Conservation (phyloP, 2,329 filamentous ascomycete genomes). For the Helminthosporium solani region DNA sequence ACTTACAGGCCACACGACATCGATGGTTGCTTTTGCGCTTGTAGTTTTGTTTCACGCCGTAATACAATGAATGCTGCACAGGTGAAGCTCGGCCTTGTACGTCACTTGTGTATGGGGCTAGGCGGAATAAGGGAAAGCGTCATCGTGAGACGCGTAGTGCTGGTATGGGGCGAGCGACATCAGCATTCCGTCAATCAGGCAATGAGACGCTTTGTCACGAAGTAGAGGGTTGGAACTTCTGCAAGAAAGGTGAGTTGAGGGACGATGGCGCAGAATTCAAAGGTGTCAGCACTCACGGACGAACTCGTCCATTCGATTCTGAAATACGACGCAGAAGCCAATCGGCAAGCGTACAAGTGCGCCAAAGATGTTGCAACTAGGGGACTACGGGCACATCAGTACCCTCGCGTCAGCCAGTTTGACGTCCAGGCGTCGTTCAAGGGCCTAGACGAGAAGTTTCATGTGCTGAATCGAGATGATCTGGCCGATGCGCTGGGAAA, state of each 20-base stretch:
- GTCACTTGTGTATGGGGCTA: background rate
- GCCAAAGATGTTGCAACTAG: conserved; percentile 43
- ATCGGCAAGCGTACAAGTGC: conserved; percentile 39
- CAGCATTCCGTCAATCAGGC: background rate
- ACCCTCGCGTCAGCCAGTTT: conserved; percentile 52
- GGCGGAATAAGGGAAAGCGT: background rate
- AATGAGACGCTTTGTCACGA: background rate
- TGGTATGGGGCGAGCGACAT: background rate
- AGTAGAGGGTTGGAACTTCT: background rate
- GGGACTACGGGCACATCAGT: conserved; percentile 44
- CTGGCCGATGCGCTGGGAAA: conserved; percentile 68
- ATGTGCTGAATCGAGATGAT: conserved; percentile 74
- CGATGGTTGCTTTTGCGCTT: background rate
- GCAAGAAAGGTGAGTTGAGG: background rate
- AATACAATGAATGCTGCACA: background rate
- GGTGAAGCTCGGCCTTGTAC: background rate
- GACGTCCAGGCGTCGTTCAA: conserved; percentile 44
- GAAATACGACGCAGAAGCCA: conserved; percentile 44
- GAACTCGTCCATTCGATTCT: conserved; percentile 69
- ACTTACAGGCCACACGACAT: background rate
- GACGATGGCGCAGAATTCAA: conserved; percentile 69
- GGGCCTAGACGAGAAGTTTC: conserved; percentile 79
- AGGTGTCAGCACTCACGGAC: conserved; percentile 64
- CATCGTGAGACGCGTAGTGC: background rate
- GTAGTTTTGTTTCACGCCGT: background rate